phyloP scores from a whole-genome alignment of 2,329 filamentous ascomycete genomes.

The Trichoderma endophyticum region DNA sequence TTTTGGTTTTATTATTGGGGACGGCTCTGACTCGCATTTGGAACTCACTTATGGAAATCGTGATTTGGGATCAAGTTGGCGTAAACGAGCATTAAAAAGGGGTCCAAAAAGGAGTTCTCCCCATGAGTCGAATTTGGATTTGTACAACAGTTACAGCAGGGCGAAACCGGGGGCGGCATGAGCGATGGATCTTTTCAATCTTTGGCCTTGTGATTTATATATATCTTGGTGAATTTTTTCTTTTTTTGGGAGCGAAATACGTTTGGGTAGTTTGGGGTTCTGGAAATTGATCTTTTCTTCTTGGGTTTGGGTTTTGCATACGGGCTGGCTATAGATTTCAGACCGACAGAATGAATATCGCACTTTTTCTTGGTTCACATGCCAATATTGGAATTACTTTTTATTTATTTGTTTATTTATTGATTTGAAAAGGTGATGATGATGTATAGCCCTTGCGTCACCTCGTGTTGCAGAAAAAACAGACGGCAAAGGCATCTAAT shows the following conservation, averaged over 20 bases:
- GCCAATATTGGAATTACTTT: background rate
- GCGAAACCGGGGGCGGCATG: background rate
- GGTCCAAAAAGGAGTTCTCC: background rate
- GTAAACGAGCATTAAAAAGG: background rate
- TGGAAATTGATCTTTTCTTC: background rate
- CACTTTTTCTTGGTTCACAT: no score
- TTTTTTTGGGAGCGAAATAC: background rate
- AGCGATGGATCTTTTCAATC: background rate
- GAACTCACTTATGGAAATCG: background rate
- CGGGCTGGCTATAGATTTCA: background rate
- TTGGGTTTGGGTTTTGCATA: background rate
- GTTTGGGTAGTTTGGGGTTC: background rate
- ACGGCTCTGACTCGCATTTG: background rate
- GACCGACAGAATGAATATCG: background rate
- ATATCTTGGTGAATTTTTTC: background rate
- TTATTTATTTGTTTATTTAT: background rate
- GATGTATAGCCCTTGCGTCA: background rate
- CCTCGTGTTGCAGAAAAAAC: background rate
- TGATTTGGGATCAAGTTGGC: background rate
- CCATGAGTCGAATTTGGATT: background rate
- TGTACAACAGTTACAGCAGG: background rate
- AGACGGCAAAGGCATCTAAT: background rate
- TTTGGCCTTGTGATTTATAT: background rate
- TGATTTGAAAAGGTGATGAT: background rate
- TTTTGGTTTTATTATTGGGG: background rate